Evolutionary conservation across 2,329 filamentous ascomycete genomes (phyloP), one percentile per base, ranked within the genome.

Genomic region (Calonectria pauciramosa): DNA sequence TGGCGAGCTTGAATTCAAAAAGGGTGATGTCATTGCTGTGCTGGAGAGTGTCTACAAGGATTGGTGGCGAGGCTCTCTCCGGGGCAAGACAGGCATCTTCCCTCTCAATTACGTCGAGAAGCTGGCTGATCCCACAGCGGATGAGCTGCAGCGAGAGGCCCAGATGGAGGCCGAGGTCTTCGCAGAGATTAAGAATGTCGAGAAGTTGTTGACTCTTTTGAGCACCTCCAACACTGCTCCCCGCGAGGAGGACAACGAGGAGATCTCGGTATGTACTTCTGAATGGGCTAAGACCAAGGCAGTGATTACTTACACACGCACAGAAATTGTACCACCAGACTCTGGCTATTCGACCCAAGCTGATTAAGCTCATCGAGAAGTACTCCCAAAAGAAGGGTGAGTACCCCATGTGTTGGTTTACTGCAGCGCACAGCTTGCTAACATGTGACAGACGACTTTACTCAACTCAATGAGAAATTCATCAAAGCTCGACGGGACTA

Each of bases 91-190:
- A 9, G 97, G 97, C 80, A 99, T 99, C 78, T 99, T 99, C 86
- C 97, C 97, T 9, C 90, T 99, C 78, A 99, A 99, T 87, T 99
- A 99, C 82, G 97, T 99, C 20, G 97, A 99, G 87, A 99, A 99
- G 86, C 89, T 99, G 77, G 93, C 96, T 70, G 97, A 99, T 82
- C 97, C 97, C 7, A 99, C 97, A 0, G 93, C 93, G 23, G 96
- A 99, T 79, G 97, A 99, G 88, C 86, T 99, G 79, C 96, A 98
- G 86, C 92, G 95, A 71, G 97, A 99, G 87, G 96, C 97, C 3
- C 95, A 98, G 83, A 99, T 98, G 94, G 97, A 99, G 86, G 89
- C 90, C 10, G 90, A 92, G 84, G 91, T 92, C 36, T 92, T 92
- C 84, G 90, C 90, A 6, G 90, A 92, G 85, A 92, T 92, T 80